A percentile compares a stretch with the other conserved stretches of the same genome.
phyloP scores from a whole-genome alignment of 352 stramenopile genomes.

The Pythium volutum region DNA sequence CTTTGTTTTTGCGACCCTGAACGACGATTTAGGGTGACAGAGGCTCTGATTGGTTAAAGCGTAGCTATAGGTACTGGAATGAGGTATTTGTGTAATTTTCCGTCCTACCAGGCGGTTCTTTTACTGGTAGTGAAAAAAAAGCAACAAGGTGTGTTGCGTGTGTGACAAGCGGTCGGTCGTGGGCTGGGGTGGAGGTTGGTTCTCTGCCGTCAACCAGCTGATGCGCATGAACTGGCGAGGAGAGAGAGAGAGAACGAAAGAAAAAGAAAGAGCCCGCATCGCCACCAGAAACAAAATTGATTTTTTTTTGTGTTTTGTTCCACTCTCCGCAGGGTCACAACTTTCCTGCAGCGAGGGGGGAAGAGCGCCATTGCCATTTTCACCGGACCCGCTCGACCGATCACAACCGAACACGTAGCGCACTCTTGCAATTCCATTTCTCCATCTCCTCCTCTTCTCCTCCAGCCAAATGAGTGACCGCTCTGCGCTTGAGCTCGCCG shows the following conservation, averaged over 20 bases:
- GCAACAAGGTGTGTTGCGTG: background rate
- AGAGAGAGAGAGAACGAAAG: background rate
- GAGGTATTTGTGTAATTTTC: background rate
- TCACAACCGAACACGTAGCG: background rate
- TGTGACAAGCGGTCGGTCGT: slow-evolving; percentile 5
- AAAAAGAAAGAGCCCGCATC: no score
- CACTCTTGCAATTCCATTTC: background rate
- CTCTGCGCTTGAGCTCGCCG: slow-evolving; percentile 69
- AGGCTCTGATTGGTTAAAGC: background rate
- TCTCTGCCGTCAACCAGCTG: background rate
- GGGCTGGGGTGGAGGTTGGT: background rate
- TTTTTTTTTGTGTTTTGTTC: background rate
- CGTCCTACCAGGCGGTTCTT: slow-evolving; percentile 5
- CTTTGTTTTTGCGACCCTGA: background rate
- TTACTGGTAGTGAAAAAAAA: background rate
- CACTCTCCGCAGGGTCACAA: background rate
- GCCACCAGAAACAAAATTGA: background rate
- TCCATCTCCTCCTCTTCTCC: background rate
- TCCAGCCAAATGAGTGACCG: slow-evolving; percentile 12
- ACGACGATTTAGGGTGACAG: background rate
- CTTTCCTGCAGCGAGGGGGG: no score
- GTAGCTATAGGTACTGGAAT: background rate
- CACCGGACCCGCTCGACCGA: background rate
- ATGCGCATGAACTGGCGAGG: slow-evolving; percentile 4
- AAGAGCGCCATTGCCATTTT: background rate